Conservation (phyloP, 2,329 filamentous ascomycete species). For the Fusarium metavorans region DNA sequence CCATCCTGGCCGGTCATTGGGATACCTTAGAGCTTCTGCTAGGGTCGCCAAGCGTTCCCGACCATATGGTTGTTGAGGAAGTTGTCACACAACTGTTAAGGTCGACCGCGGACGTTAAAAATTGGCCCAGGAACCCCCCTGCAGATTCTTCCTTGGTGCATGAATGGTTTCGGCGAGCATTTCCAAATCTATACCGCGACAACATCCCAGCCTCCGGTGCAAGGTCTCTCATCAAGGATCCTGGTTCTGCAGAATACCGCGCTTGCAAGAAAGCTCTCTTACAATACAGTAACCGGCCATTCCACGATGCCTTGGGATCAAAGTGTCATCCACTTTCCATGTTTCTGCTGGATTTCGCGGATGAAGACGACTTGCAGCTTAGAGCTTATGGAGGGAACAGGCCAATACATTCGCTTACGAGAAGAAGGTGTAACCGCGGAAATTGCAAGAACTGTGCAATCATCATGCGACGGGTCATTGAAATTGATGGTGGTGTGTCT, state of each 20-base stretch:
- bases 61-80: too few species aligned
- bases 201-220: background rate
- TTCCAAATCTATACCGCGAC: background rate
- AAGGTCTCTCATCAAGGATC: accelerated
- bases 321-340: background rate
- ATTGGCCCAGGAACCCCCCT: too few species aligned
- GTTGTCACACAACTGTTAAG: too few species aligned
- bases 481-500: background rate
- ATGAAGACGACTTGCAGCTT: background rate
- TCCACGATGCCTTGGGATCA: too few species aligned
- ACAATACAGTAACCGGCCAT: too few species aligned
- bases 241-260: background rate
- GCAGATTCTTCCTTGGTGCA: background rate
- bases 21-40: too few species aligned
- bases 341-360: background rate
- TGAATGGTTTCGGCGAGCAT: background rate
- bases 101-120: too few species aligned
- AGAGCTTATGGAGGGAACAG: background rate
- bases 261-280: accelerated
- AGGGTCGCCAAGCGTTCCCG: too few species aligned
- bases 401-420: background rate
- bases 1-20: background rate
- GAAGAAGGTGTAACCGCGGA: accelerated
- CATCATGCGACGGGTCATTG: background rate
- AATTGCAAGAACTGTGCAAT: background rate